These are phyloP conservation scores for Marasmius sp. DNA, from an alignment of 1,284 basidiomycete species.

Conservation along the genomic window DNA sequence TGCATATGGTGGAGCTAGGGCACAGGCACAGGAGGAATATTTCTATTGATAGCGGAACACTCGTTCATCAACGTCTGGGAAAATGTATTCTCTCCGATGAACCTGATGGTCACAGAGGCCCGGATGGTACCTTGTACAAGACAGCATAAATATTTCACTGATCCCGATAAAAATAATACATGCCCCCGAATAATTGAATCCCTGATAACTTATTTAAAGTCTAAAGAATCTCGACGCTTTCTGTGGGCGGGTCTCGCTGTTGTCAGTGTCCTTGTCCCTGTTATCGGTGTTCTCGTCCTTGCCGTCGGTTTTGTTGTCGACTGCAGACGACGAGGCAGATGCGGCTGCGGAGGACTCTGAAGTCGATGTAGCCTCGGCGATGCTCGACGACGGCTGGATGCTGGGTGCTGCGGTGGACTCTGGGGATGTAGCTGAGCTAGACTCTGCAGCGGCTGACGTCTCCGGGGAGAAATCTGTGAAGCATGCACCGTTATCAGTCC, in stretches of 20 bases:
- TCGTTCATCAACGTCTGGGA: too few relatives aligned
- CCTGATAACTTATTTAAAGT: neutral
- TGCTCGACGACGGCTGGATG: neutral
- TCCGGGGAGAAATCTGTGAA: slow-evolving; percentile 2
- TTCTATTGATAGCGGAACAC: too few relatives aligned
- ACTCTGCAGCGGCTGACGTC: neutral
- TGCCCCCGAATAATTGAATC: too few relatives aligned
- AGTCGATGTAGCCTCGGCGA: neutral
- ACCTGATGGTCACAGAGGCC: too few relatives aligned
- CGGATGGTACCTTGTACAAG: too few relatives aligned
- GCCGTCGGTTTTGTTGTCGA: neutral
- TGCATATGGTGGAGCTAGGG: too few relatives aligned
- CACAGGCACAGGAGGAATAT: too few relatives aligned
- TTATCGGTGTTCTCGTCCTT: neutral
- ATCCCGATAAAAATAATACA: too few relatives aligned
- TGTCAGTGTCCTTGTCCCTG: neutral
- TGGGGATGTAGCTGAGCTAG: neutral
- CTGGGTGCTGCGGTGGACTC: neutral
- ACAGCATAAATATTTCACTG: too few relatives aligned
- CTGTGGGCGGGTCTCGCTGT: neutral
- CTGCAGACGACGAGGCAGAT: neutral
- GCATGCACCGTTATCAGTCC: slow-evolving; percentile 31
- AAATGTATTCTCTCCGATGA: too few relatives aligned
- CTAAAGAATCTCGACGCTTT: slow-evolving; percentile 8
- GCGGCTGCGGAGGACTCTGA: neutral